A percentile compares a stretch with the other conserved stretches of the same genome.
Evolutionary conservation across 768 basidiomycete genomes (phyloP).

Genomic region (Macrolepiota albuminosa): DNA sequence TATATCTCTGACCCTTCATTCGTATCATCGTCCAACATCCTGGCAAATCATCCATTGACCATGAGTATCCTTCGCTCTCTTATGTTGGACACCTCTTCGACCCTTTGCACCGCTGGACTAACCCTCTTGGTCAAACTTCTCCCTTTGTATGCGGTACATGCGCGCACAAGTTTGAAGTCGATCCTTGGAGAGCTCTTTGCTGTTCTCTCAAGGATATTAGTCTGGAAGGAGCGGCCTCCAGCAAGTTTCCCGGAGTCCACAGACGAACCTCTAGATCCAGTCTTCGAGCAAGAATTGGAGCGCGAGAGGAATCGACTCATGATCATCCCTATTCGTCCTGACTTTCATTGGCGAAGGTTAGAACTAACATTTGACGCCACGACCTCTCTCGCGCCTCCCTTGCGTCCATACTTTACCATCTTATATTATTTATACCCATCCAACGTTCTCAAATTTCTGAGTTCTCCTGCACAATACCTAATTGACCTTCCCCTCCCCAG

Average conservation of each 20-base stretch:
- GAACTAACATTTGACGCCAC: slow-evolving; percentile 54
- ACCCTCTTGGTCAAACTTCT: slow-evolving; percentile 65
- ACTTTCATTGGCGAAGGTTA: slow-evolving; percentile 65
- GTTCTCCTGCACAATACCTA: slow-evolving; percentile 63
- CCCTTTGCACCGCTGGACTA: slow-evolving; percentile 58
- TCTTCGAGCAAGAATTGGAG: slow-evolving; percentile 36
- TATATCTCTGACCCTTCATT: slow-evolving; percentile 57
- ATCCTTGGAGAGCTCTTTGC: slow-evolving; percentile 63
- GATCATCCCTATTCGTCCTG: slow-evolving; percentile 39
- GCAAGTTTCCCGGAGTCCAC: slow-evolving; percentile 22
- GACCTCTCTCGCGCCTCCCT: slow-evolving; percentile 51
- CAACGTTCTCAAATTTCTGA: slow-evolving; percentile 79
- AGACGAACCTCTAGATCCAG: slow-evolving; percentile 27
- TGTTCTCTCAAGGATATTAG: slow-evolving; percentile 65
- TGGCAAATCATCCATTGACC: slow-evolving; percentile 63
- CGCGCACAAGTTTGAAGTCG: slow-evolving; percentile 47
- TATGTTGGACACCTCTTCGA: slow-evolving; percentile 71
- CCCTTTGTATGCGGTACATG: slow-evolving; percentile 68
- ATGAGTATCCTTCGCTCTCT: slow-evolving; percentile 61
- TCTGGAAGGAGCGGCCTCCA: slow-evolving; percentile 61
- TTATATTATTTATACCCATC: slow-evolving; percentile 91
- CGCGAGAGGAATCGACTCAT: slow-evolving; percentile 29
- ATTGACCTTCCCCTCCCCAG: slow-evolving; percentile 41
- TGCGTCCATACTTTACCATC: slow-evolving; percentile 65
- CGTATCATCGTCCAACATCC: slow-evolving; percentile 37